Evolutionary conservation across 2,329 filamentous ascomycete genomes (phyloP).

Genomic region (Coniosporium tulheliwenetii): DNA sequence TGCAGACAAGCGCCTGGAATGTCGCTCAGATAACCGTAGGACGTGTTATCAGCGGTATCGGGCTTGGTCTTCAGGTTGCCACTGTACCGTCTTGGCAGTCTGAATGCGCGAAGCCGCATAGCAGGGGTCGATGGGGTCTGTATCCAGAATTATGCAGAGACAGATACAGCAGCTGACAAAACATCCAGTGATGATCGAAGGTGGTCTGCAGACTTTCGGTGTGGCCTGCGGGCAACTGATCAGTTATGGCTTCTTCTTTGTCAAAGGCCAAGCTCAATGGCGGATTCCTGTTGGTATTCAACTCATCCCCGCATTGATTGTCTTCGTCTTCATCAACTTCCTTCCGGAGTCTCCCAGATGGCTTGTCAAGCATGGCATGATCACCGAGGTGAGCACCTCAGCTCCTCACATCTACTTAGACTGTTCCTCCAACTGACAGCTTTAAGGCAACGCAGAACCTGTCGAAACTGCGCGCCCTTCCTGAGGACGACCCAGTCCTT

Average conservation of each 20-base stretch:
- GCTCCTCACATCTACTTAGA: not conserved
- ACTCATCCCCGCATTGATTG: conserved; percentile 1
- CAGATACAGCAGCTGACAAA: not conserved
- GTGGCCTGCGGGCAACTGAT: conserved; percentile 4
- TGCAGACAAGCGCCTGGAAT: conserved; percentile 4
- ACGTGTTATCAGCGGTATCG: not conserved
- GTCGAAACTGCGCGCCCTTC: conserved; percentile 3
- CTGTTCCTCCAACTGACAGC: not conserved
- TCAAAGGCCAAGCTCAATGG: conserved; percentile 3
- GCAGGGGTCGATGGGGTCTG: conserved; percentile 4
- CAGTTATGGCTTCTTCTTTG: conserved; percentile 5
- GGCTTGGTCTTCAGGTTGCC: not conserved
- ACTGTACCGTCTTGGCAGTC: conserved; percentile 1
- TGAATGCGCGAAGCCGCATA: conserved; percentile 4
- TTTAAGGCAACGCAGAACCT: conserved; percentile 1
- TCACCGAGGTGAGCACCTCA: conserved; percentile 1
- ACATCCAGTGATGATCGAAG: conserved; percentile 1
- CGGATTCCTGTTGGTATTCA: conserved; percentile 3
- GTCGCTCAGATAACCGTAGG: conserved; percentile 3
- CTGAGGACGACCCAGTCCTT: conserved; percentile 1
- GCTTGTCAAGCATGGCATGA: conserved; percentile 2
- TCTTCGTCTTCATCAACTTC: conserved; percentile 2
- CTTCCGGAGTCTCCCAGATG: conserved; percentile 5
- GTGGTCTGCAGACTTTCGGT: conserved; percentile 3
- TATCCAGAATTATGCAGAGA: not conserved